Base-by-base conservation (phyloP, 2,329 filamentous ascomycete species). In the Cercospora sp. region DNA sequence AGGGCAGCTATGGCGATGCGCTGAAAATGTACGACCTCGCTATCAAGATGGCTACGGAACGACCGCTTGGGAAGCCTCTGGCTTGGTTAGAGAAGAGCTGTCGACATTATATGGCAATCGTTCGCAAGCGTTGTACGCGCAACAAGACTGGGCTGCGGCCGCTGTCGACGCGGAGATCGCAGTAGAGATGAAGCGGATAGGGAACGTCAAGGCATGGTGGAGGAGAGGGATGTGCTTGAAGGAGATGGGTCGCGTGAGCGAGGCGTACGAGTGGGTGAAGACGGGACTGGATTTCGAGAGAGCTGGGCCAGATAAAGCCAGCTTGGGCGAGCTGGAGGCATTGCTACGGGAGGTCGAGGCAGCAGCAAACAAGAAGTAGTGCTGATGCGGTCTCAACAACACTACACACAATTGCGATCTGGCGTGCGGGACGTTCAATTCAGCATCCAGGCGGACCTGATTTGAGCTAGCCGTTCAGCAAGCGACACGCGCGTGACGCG, bases 171-270 rank as follows among this genome's bases (percentile, higher is more conserved):
- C 93, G 3, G 91, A 96, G 82, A 87, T 89, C 32, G 95, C 92
- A 78, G 90, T 97, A 53, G 94, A 97, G 84, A 89, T 92, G 70
- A 94, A 94, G 85, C 87, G 89, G 72, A 86, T 90, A 51, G 93
- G 91, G 45, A 98, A 99, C 80, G 89, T 92, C 1, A 98, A 98
- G 87, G 94, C 90, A 0, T 98, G 94, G 93, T 97, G 93, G 90
- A 85, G 95, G 70, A 85, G 92, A 70, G 95, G 92, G 9, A 89
- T 89, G 82, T 96, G 93, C 78, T 81, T 98, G 77, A 81, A 90
- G 72, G 95, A 99, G 87, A 98, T 98, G 95, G 91, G 91, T 1
- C 81, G 94, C 69, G 82, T 92, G 76, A 89, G 91, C 65, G 94
- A 98, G 87, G 93, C 94, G 0, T 85, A 85, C 75, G 88, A 90